These are phyloP conservation scores for Candida vartiovaarae DNA, from an alignment of 805 yeast genomes.

Conservation along the genomic window DNA sequence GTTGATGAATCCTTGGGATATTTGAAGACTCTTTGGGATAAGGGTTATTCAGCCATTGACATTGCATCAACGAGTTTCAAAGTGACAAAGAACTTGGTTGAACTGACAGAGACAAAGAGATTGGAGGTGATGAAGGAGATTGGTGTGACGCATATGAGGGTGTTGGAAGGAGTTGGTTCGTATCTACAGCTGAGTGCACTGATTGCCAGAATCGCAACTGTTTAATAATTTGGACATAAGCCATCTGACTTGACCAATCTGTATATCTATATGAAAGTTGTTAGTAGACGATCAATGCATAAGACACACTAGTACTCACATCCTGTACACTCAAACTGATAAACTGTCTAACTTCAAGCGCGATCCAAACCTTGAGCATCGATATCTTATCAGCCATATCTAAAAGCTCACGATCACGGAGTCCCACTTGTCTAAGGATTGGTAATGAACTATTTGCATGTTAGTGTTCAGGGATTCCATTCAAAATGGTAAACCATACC, in stretches of 20 bases:
- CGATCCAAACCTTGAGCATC: conserved; percentile 88
- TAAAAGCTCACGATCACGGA: conserved; percentile 57
- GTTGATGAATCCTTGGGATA: conserved; percentile 62
- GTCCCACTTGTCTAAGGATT: conserved; percentile 63
- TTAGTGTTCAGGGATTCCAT: conserved; percentile 28
- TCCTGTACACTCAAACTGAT: conserved; percentile 79
- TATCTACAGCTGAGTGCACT: conserved; percentile 82
- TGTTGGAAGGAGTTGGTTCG: conserved; percentile 87
- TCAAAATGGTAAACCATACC: conserved; percentile 43
- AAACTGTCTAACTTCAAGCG: conserved; percentile 81
- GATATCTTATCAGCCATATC: conserved; percentile 57
- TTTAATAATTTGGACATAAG: conserved; percentile 53
- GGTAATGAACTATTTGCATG: conserved; percentile 21
- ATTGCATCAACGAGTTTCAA: conserved; percentile 85
- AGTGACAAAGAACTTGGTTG: conserved; percentile 71
- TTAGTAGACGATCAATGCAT: conserved; percentile 3
- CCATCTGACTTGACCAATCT: conserved; percentile 56
- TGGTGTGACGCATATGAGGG: conserved; percentile 87
- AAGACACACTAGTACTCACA: conserved; percentile 33
- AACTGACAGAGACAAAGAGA: conserved; percentile 59
- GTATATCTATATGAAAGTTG: conserved; percentile 29
- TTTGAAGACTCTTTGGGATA: conserved; percentile 69
- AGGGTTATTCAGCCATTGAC: conserved; percentile 92
- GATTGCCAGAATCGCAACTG: conserved; percentile 45
- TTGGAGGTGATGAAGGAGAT: conserved; percentile 78